These are phyloP conservation scores for Cercophora scortea DNA, from an alignment of 495 filamentous ascomycete species.

Conservation along the genomic window DNA sequence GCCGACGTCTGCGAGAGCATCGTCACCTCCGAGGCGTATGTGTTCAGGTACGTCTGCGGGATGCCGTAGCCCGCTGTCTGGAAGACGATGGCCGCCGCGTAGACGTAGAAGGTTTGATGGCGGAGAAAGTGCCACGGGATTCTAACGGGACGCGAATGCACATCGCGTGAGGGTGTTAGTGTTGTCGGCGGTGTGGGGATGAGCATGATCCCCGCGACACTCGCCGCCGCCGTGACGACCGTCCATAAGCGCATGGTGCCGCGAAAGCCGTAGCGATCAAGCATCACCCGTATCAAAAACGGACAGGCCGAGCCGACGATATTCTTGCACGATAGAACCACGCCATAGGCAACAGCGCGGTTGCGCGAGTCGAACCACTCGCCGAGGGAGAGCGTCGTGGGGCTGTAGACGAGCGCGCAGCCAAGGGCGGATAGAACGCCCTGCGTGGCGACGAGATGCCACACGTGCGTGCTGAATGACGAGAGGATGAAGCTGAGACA, in stretches of 20 bases:
- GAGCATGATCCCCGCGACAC: neutral
- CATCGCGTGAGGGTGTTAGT: neutral
- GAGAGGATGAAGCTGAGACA: neutral
- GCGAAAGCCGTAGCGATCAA: neutral
- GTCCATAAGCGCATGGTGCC: neutral
- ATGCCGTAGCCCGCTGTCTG: slow-evolving; percentile 1
- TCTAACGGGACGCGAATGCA: neutral
- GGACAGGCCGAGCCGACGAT: slow-evolving; percentile 1
- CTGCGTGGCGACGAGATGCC: slow-evolving; percentile 2
- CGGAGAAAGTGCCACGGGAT: slow-evolving; percentile 2
- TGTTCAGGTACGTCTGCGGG: slow-evolving; percentile 3
- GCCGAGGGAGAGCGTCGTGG: slow-evolving; percentile 1
- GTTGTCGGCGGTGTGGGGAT: neutral
- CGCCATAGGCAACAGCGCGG: neutral
- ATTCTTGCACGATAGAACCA: slow-evolving; percentile 1
- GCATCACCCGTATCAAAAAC: neutral
- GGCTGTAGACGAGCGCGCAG: slow-evolving; percentile 3
- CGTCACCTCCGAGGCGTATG: neutral
- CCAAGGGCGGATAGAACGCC: slow-evolving; percentile 1
- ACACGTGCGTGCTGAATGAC: slow-evolving; percentile 1
- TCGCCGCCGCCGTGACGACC: neutral
- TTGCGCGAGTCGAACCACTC: slow-evolving; percentile 1
- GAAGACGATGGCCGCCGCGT: neutral
- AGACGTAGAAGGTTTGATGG: neutral
- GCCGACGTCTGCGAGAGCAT: slow-evolving; percentile 1